phyloP scores from a whole-genome alignment of 495 filamentous ascomycete species.

The Astrocystis sublimbata region DNA sequence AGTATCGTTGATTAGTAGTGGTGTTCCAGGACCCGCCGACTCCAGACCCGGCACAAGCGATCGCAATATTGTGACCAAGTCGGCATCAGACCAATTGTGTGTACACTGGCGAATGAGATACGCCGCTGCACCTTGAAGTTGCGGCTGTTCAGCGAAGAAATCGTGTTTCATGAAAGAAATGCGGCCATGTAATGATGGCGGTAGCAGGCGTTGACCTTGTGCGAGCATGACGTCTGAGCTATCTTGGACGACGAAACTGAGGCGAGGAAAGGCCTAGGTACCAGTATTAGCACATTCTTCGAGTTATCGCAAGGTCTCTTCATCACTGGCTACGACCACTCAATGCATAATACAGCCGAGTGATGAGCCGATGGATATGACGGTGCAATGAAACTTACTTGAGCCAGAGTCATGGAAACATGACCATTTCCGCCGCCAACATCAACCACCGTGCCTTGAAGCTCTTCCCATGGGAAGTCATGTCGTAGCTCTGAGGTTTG shows the following conservation, averaged over 20 bases:
- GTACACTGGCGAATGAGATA: constrained; percentile 34
- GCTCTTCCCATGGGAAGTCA: too few relatives aligned
- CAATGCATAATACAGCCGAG: too few relatives aligned
- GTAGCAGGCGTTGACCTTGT: constrained; percentile 16
- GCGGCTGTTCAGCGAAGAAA: constrained; percentile 38
- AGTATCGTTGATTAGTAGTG: constrained; percentile 38
- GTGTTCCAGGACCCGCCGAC: constrained; percentile 22
- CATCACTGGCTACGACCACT: too few relatives aligned
- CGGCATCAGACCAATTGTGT: constrained; percentile 34
- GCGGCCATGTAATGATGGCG: constrained; percentile 18
- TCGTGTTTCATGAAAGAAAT: constrained; percentile 27
- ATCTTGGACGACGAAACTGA: constrained; percentile 35
- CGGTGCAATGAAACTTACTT: too few relatives aligned
- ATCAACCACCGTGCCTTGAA: too few relatives aligned
- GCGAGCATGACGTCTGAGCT: constrained; percentile 24
- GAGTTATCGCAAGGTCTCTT: too few relatives aligned
- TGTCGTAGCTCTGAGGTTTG: too few relatives aligned
- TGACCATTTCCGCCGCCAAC: too few relatives aligned
- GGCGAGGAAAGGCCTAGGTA: constrained; percentile 26
- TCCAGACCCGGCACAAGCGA: constrained; percentile 30
- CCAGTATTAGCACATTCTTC: too few relatives aligned
- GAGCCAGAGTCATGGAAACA: too few relatives aligned
- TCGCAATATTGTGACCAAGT: constrained; percentile 32
- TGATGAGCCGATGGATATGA: too few relatives aligned
- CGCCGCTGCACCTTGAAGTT: constrained; percentile 16